Percentiles rank a stretch among this genome's conserved stretches.
Conservation (phyloP, 768 basidiomycete genomes). For the Pisolithus albus region DNA sequence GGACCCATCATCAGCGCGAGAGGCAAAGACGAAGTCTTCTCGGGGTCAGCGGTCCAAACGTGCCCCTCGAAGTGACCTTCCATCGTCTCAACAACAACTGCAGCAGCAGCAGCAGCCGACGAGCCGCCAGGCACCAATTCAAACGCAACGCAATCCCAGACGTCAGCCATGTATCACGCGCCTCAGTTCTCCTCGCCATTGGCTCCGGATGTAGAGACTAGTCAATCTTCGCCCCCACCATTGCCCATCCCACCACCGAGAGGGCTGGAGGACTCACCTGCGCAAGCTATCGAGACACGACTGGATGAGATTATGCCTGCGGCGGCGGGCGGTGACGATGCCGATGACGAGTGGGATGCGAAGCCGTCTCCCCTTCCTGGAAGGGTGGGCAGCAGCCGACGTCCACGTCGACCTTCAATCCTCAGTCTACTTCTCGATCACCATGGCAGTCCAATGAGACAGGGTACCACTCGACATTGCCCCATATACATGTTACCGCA, state of each 20-base stretch:
- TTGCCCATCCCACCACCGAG: constrained; percentile 25
- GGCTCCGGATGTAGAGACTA: constrained; percentile 9
- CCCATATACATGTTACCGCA: background rate
- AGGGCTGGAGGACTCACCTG: constrained; percentile 12
- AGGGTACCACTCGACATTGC: background rate
- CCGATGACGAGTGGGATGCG: background rate
- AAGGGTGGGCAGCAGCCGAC: background rate
- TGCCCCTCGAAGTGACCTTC: constrained; percentile 5
- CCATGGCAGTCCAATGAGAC: background rate
- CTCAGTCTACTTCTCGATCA: background rate
- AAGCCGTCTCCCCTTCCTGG: background rate
- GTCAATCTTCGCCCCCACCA: constrained; percentile 23
- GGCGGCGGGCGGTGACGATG: constrained; percentile 9
- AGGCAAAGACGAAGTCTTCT: constrained; percentile 18
- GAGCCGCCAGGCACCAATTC: background rate
- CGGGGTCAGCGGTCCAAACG: constrained; percentile 18
- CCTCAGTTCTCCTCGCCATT: constrained; percentile 18
- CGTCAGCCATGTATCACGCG: constrained; percentile 18
- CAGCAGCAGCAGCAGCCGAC: constrained; percentile 1
- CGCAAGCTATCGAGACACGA: constrained; percentile 19
- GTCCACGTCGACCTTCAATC: background rate
- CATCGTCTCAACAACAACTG: constrained; percentile 12
- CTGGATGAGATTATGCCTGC: constrained; percentile 20
- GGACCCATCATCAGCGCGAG: constrained; percentile 21
- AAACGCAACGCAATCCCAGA: constrained; percentile 2